A percentile compares a stretch with the other conserved stretches of the same genome.
These are phyloP conservation scores for Salix dunnii DNA, from an alignment of 345 rosid genomes.

Conservation along the genomic window DNA sequence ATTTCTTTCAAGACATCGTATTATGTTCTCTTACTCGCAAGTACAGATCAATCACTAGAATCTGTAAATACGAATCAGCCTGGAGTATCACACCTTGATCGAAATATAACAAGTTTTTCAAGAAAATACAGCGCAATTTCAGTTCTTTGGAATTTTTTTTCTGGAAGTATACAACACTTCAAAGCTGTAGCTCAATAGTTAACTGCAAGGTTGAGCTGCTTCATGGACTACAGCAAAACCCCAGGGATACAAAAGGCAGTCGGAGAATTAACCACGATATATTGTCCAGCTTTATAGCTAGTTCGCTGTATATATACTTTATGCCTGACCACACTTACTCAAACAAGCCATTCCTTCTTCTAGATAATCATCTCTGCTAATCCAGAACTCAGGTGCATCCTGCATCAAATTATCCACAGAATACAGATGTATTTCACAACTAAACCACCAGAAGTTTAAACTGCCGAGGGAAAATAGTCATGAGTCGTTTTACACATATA, in stretches of 20 bases:
- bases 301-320: not conserved
- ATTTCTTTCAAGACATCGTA: too few relatives aligned
- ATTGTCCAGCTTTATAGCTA: not conserved
- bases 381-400: slow-evolving; percentile 99
- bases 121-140: too few relatives aligned
- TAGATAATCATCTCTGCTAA: slow-evolving; percentile 80
- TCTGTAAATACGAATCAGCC: too few relatives aligned
- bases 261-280: not conserved
- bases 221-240: too few relatives aligned
- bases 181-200: too few relatives aligned
- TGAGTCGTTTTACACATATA: not conserved
- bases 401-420: slow-evolving; percentile 24
- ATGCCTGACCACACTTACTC: slow-evolving; percentile 67
- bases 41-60: too few relatives aligned
- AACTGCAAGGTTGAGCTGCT: too few relatives aligned
- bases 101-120: too few relatives aligned
- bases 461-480: not conserved
- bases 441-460: not conserved
- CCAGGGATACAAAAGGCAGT: not conserved
- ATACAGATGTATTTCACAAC: not conserved
- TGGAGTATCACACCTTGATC: too few relatives aligned
- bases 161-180: too few relatives aligned
- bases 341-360: slow-evolving; percentile 85
- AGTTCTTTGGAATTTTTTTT: too few relatives aligned
- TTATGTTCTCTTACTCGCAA: too few relatives aligned